phyloP scores from a whole-genome alignment of 2,329 filamentous ascomycete species.

The Fusarium liriodendri region DNA sequence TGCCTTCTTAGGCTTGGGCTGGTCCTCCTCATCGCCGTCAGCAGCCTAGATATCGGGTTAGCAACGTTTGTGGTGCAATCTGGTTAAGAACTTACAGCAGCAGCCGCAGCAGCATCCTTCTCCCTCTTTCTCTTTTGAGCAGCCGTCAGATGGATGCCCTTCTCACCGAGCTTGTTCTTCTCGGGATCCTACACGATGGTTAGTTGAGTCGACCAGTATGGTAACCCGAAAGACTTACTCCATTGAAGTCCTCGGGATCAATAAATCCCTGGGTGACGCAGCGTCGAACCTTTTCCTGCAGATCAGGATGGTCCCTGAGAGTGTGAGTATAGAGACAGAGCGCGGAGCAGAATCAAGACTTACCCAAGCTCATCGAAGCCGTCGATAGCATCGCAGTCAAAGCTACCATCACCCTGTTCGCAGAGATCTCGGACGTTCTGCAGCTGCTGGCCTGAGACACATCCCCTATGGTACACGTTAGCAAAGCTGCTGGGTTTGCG shows the following conservation, averaged over 20 bases:
- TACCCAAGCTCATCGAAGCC: constrained; percentile 80
- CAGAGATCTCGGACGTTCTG: constrained; percentile 71
- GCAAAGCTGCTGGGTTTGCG: not conserved
- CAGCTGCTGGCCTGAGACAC: constrained; percentile 82
- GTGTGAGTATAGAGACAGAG: constrained; percentile 16
- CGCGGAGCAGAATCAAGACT: constrained; percentile 38
- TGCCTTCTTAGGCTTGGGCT: constrained; percentile 51
- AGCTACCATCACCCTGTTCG: constrained; percentile 56
- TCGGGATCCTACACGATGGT: constrained; percentile 71
- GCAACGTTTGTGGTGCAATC: not conserved
- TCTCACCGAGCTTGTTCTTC: constrained; percentile 75
- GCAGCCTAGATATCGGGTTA: constrained; percentile 41
- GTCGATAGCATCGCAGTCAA: constrained; percentile 77
- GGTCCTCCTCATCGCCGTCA: constrained; percentile 48
- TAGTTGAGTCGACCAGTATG: constrained; percentile 3
- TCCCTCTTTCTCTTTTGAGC: constrained; percentile 52
- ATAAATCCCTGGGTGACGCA: constrained; percentile 84
- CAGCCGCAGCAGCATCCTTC: constrained; percentile 47
- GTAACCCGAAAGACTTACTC: constrained; percentile 67
- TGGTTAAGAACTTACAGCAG: constrained; percentile 28
- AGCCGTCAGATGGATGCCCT: constrained; percentile 67
- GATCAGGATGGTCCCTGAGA: constrained; percentile 62
- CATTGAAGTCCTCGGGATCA: constrained; percentile 87
- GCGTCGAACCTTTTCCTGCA: constrained; percentile 78
- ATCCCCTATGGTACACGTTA: constrained; percentile 73